These are phyloP conservation scores for Starmera pachycereana DNA, from an alignment of 805 yeast genomes.

Conservation along the genomic window DNA sequence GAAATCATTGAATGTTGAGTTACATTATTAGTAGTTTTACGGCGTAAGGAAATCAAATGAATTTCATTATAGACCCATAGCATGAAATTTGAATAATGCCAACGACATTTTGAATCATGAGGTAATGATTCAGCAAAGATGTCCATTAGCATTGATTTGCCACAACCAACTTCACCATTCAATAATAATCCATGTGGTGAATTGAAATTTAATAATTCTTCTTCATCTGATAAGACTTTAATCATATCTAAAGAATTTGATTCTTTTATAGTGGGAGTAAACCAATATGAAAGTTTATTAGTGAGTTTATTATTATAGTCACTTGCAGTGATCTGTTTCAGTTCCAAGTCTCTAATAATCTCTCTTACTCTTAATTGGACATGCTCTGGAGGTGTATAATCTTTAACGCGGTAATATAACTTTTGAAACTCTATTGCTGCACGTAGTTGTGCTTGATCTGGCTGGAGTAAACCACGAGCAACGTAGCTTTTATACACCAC, in stretches of 20 bases:
- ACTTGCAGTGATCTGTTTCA: not conserved
- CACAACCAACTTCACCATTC: conserved; percentile 65
- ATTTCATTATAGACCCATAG: conserved; percentile 58
- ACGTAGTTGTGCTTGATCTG: conserved; percentile 52
- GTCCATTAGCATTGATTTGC: conserved; percentile 66
- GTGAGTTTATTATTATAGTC: conserved; percentile 5
- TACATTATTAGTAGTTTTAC: conserved; percentile 19
- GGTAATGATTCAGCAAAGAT: conserved; percentile 61
- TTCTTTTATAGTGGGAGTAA: conserved; percentile 6
- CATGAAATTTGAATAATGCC: conserved; percentile 66
- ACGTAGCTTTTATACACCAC: conserved; percentile 44
- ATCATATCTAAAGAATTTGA: conserved; percentile 32
- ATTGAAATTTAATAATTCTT: conserved; percentile 39
- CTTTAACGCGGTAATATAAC: conserved; percentile 44
- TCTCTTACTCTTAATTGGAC: conserved; percentile 12
- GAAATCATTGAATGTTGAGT: conserved; percentile 20
- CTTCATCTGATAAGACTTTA: conserved; percentile 46
- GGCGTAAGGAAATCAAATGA: conserved; percentile 39
- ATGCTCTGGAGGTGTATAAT: conserved; percentile 36
- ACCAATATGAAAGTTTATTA: conserved; percentile 3
- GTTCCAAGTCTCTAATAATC: conserved; percentile 25
- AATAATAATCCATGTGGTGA: conserved; percentile 57
- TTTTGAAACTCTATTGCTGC: conserved; percentile 55
- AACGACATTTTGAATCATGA: conserved; percentile 49
- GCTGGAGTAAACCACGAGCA: conserved; percentile 36